phyloP scores from a whole-genome alignment of 2,329 filamentous ascomycete species.

The Pyrenochaeta sp. region DNA sequence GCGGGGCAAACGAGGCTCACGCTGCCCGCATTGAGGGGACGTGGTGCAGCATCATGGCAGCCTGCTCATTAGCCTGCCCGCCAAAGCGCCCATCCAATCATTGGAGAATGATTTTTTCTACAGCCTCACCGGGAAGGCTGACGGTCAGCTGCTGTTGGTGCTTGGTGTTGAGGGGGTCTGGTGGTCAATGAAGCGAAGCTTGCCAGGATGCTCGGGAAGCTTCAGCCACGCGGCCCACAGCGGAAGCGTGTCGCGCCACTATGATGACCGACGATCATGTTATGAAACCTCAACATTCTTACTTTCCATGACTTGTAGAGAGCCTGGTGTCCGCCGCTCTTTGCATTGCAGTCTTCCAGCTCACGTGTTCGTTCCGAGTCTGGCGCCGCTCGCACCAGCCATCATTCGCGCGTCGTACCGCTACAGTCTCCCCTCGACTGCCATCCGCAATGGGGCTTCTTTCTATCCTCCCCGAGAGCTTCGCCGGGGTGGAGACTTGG shows the following conservation, averaged over 20 bases:
- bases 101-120: slow-evolving; percentile 11
- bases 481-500: slow-evolving; percentile 69
- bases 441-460: slow-evolving; percentile 65
- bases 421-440: background rate
- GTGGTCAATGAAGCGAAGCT: background rate
- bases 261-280: slow-evolving; percentile 6
- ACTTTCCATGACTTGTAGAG: background rate
- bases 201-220: slow-evolving; percentile 3
- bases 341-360: background rate
- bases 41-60: slow-evolving; percentile 2
- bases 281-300: slow-evolving; percentile 5
- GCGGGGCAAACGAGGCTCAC: slow-evolving; percentile 14
- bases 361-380: background rate
- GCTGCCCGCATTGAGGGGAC: slow-evolving; percentile 1
- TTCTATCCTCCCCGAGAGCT: slow-evolving; percentile 68
- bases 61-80: slow-evolving; percentile 16
- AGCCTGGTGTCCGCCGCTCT: background rate
- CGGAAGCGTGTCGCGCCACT: slow-evolving; percentile 8
- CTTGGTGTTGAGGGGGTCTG: slow-evolving; percentile 21
- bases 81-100: slow-evolving; percentile 7
- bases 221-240: slow-evolving; percentile 21
- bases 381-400: background rate
- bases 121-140: slow-evolving; percentile 20
- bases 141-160: slow-evolving; percentile 24
- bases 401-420: background rate